Evolutionary conservation across 129 eudicot genomes (phyloP).

Genomic region (Escallonia rubra): DNA sequence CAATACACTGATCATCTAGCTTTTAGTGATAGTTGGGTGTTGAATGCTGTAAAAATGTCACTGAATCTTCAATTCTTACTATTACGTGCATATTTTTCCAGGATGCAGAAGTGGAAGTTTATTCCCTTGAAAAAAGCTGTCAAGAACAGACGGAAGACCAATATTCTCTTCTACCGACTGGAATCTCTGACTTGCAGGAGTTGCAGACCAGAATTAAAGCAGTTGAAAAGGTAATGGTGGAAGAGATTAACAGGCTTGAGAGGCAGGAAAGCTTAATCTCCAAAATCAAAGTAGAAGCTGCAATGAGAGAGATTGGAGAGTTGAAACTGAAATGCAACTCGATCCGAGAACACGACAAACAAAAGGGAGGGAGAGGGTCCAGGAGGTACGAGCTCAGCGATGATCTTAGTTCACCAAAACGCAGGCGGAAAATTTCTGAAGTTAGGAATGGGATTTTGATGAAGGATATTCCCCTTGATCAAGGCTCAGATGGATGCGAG

Average conservation of each 20-base stretch:
- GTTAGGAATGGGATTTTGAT: conserved; percentile 39
- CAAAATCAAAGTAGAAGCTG: conserved; percentile 1
- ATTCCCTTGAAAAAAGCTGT: conserved; percentile 21
- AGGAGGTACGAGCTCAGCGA: conserved; percentile 22
- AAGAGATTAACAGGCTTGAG: conserved; percentile 36
- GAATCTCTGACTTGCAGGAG: conserved; percentile 46
- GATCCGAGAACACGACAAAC: conserved; percentile 8
- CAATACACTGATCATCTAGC: too few relatives aligned
- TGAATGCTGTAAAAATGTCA: too few relatives aligned
- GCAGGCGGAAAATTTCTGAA: conserved; percentile 46
- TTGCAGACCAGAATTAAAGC: conserved; percentile 58
- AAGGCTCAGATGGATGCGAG: conserved; percentile 36
- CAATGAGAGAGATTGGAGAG: conserved; percentile 31
- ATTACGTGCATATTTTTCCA: conserved; percentile 25
- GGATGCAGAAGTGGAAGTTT: conserved; percentile 33
- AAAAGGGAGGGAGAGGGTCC: conserved; percentile 10
- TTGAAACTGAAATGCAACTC: conserved; percentile 26
- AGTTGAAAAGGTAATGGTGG: conserved; percentile 52
- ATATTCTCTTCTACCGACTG: conserved; percentile 20
- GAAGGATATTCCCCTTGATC: conserved; percentile 88
- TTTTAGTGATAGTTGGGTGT: too few relatives aligned
- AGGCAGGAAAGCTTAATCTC: conserved; percentile 5
- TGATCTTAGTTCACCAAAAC: conserved; percentile 32
- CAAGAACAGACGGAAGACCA: conserved; percentile 17
- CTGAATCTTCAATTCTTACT: neutral